Conservation (phyloP, 106 monocot genomes). For the Triglochin maritima region DNA sequence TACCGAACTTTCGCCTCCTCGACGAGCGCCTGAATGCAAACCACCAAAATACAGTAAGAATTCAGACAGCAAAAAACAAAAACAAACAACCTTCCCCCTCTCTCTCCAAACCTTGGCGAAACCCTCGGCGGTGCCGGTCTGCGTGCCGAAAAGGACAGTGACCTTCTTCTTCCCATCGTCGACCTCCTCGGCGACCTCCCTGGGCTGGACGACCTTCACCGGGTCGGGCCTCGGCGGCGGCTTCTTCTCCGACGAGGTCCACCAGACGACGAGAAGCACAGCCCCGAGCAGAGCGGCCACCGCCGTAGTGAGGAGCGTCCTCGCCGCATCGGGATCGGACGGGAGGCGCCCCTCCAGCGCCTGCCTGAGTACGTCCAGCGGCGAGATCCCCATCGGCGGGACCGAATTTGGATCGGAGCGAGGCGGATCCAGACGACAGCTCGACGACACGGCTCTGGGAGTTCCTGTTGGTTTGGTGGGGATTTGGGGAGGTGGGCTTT, state of each 20-base stretch:
- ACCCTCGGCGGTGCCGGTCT: constrained; percentile 27
- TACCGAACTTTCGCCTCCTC: constrained; percentile 23
- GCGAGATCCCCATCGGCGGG: too few species aligned
- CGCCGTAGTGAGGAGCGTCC: too few species aligned
- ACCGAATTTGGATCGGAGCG: too few species aligned
- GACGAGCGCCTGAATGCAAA: constrained; percentile 5
- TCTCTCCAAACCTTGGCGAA: constrained; percentile 20
- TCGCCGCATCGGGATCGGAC: too few species aligned
- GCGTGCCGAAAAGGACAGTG: constrained; percentile 25
- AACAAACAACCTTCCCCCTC: neutral
- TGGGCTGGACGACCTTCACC: constrained; percentile 8
- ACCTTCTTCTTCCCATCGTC: constrained; percentile 26
- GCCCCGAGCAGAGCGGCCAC: neutral
- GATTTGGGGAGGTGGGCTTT: too few species aligned
- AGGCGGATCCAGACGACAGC: too few species aligned
- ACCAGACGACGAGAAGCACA: constrained; percentile 15
- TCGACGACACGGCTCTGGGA: too few species aligned
- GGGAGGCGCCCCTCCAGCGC: too few species aligned
- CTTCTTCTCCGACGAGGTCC: neutral
- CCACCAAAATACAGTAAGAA: too few species aligned
- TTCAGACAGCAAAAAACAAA: too few species aligned
- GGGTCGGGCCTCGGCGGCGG: neutral
- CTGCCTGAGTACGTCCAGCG: too few species aligned
- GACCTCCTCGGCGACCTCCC: constrained; percentile 12
- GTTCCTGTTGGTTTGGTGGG: too few species aligned